These are phyloP conservation scores for Metahyphopichia silvanorum DNA, from an alignment of 805 yeast genomes.

Conservation along the genomic window DNA sequence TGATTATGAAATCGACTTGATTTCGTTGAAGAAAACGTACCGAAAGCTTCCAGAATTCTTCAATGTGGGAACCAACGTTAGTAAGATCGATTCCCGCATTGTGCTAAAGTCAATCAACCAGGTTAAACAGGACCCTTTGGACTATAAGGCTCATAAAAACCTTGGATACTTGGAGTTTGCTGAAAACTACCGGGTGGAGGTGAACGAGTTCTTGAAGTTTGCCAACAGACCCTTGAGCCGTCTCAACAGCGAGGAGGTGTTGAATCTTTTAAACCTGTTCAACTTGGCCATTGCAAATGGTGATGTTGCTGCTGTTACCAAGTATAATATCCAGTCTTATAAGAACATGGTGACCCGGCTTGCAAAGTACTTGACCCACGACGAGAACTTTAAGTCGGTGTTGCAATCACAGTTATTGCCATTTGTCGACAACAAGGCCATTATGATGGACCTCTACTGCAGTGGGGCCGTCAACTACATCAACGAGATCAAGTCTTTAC, in stretches of 20 bases:
- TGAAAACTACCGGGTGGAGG: constrained; percentile 14
- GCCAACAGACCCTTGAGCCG: constrained; percentile 19
- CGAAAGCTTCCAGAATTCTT: constrained; percentile 1
- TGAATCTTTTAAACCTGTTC: constrained; percentile 24
- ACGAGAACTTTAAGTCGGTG: constrained; percentile 14
- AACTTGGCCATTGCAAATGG: constrained; percentile 15
- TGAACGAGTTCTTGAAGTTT: constrained; percentile 17
- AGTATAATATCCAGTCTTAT: constrained; percentile 13
- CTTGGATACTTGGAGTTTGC: constrained; percentile 12
- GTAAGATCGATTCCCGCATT: constrained; percentile 1
- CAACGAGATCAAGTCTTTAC: constrained; percentile 17
- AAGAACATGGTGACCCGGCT: constrained; percentile 19
- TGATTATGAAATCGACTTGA: constrained; percentile 23
- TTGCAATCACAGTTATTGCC: constrained; percentile 16
- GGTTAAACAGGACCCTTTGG: constrained; percentile 5
- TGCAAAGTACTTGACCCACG: constrained; percentile 10
- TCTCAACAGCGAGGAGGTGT: constrained; percentile 21
- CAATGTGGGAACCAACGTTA: neutral
- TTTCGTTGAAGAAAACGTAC: constrained; percentile 16
- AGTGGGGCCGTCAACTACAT: constrained; percentile 14
- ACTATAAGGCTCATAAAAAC: constrained; percentile 2
- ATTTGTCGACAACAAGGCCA: constrained; percentile 6
- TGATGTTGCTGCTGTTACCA: constrained; percentile 12
- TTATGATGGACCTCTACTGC: constrained; percentile 10
- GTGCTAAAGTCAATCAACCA: constrained; percentile 3